Evolutionary conservation across 192 early-diverging fungal genomes (phyloP).

Genomic region (Coemansia asiatica): DNA sequence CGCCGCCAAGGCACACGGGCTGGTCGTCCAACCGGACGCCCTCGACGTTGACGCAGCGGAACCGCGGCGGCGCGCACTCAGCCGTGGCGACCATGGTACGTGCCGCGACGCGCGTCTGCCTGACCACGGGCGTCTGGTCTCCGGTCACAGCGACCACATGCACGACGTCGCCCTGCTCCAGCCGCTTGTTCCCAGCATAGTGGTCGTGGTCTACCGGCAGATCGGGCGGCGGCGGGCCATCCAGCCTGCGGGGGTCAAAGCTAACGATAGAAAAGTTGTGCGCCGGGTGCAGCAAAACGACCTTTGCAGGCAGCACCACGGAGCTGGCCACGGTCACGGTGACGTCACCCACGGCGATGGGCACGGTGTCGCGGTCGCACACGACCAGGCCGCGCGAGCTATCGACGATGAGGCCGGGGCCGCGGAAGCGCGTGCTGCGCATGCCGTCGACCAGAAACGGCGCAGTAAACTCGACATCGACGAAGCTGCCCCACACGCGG

Average conservation of each 20-base stretch:
- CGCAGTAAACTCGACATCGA: constrained; percentile 76
- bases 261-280: constrained; percentile 84
- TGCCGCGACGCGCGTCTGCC: constrained; percentile 37
- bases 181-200: constrained; percentile 21
- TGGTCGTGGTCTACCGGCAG: constrained; percentile 45
- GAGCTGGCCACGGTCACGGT: constrained; percentile 86
- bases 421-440: constrained; percentile 63
- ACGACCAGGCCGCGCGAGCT: constrained; percentile 74
- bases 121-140: constrained; percentile 65
- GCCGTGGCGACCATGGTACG: constrained; percentile 63
- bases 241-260: constrained; percentile 74
- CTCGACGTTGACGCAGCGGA: constrained; percentile 75
- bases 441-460: constrained; percentile 79
- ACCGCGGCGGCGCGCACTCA: constrained; percentile 72
- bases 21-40: constrained; percentile 72
- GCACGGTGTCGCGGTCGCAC: constrained; percentile 86
- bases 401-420: constrained; percentile 72
- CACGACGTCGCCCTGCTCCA: constrained; percentile 60
- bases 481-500: constrained; percentile 76
- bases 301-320: constrained; percentile 78
- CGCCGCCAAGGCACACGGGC: constrained; percentile 65
- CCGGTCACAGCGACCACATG: constrained; percentile 63
- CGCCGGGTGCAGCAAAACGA: constrained; percentile 84
- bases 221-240: constrained; percentile 70
- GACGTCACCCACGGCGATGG: constrained; percentile 83